phyloP scores from a whole-genome alignment of 163 green algal species.

The Scenedesmus sp. region DNA sequence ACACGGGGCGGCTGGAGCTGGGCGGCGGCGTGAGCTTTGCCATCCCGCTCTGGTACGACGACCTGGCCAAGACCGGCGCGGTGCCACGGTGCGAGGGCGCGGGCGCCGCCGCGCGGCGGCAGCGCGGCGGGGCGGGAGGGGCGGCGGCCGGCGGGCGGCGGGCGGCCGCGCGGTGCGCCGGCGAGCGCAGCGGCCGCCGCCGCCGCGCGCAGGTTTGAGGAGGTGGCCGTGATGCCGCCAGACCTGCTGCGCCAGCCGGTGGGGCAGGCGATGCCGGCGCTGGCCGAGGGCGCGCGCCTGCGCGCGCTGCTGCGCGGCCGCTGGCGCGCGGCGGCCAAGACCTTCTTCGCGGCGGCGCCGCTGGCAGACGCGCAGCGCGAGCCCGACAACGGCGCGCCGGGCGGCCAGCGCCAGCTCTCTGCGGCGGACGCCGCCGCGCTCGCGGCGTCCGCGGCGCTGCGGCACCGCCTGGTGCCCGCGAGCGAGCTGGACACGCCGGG shows the following conservation, averaged over 20 bases:
- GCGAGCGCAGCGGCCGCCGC: neutral
- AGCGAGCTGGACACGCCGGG: neutral
- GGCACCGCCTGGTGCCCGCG: conserved; percentile 10
- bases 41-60: conserved; percentile 41
- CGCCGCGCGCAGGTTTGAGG: conserved; percentile 9
- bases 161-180: no score
- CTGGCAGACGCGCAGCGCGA: neutral
- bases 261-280: neutral
- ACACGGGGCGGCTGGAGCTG: conserved; percentile 22
- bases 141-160: no score
- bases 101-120: neutral
- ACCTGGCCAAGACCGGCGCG: conserved; percentile 36
- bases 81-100: conserved; percentile 22
- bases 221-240: conserved; percentile 16
- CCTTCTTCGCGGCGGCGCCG: conserved; percentile 1
- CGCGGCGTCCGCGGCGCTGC: neutral
- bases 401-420: no score
- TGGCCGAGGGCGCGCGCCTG: conserved; percentile 20
- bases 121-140: neutral
- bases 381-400: neutral
- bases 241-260: conserved; percentile 36
- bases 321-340: conserved; percentile 13
- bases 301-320: conserved; percentile 23
- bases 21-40: conserved; percentile 15
- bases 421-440: no score